Base-by-base conservation (phyloP, 768 basidiomycete genomes). In the Tricholoma sp. region DNA sequence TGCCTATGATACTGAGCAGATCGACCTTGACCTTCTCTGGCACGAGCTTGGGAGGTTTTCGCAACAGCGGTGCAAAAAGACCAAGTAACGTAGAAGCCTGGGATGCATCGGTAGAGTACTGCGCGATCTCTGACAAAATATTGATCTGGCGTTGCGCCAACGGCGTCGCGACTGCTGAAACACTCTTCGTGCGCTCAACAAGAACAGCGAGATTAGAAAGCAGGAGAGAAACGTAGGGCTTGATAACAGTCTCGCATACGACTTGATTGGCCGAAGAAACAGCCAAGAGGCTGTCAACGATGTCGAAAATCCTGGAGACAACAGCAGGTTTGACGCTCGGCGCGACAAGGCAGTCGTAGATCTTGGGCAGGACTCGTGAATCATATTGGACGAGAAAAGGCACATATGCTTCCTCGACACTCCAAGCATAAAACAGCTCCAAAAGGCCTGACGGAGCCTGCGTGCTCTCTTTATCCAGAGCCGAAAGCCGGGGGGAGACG, bases 371-470 rank as follows among this genome's bases (percentile, higher is more conserved):
- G 1, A 88, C 78, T 4, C 77, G 76, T 2, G 73, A 62, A 64
- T 98, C 89, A 66, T 84, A 88, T 21, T 82, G 74, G 46, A 87
- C 84, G 24, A 98, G 76, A 67, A 84, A 86, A 8, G 68, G 67
- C n/a, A 80, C 76, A 58, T 85, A 81, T 11, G 83, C 76, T 2
- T 73, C 75, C 16, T 81, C 76, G 14, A 76, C 68, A 0, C 91
- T 83, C 89, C 94, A 95, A 5, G 80, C 74, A 57, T 84, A 80
- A 72, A 97, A 89, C 19, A 98, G 76, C 37, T 97, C 94, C 43
- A 99, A 74, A 16, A 96, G 76, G 0, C 91, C 85, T 0, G 94
- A 96, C 0, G 96, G 94, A 0, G 91, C 81, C 69, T 98, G 96
- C 0, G 89, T 91, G 64, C 95, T 98, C 70, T 98, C 97, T 43